A percentile compares a stretch with the other conserved stretches of the same genome.
Conservation (phyloP, 805 yeast genomes). For the Crinitomyces ghanaensis region DNA sequence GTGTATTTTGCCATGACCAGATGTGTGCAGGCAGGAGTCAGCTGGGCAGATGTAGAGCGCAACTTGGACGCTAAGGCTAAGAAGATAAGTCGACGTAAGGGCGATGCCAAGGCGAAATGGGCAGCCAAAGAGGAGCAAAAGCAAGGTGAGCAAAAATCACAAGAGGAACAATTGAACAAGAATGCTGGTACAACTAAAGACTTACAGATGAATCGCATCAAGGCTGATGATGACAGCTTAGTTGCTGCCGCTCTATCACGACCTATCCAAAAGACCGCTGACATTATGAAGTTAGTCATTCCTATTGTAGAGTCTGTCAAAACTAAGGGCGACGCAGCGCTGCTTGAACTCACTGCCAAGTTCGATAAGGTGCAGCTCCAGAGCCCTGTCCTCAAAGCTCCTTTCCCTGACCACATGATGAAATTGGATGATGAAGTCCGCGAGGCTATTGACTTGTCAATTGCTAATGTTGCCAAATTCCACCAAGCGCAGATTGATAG, state of each 20-base stretch:
- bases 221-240: constrained; percentile 29
- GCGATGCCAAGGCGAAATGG: constrained; percentile 88
- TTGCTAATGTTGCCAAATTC: constrained; percentile 79
- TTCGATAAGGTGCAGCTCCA: constrained; percentile 73
- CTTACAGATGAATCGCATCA: constrained; percentile 42
- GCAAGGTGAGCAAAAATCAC: constrained; percentile 13
- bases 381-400: constrained; percentile 73
- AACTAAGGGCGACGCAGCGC: constrained; percentile 70
- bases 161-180: constrained; percentile 10
- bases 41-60: constrained; percentile 67
- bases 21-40: constrained; percentile 63
- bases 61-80: constrained; percentile 73
- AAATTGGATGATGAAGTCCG: constrained; percentile 60
- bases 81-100: constrained; percentile 86
- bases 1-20: constrained; percentile 56
- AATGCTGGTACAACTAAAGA: constrained; percentile 12
- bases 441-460: constrained; percentile 79
- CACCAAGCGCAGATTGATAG: constrained; percentile 72
- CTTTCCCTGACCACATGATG: constrained; percentile 73
- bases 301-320: constrained; percentile 81
- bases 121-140: constrained; percentile 27
- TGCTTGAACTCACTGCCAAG: constrained; percentile 79
- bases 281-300: constrained; percentile 82
- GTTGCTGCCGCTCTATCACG: constrained; percentile 62
- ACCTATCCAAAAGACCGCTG: constrained; percentile 92